phyloP scores from a whole-genome alignment of 1,284 basidiomycete species.

The Wolfiporia cocos region DNA sequence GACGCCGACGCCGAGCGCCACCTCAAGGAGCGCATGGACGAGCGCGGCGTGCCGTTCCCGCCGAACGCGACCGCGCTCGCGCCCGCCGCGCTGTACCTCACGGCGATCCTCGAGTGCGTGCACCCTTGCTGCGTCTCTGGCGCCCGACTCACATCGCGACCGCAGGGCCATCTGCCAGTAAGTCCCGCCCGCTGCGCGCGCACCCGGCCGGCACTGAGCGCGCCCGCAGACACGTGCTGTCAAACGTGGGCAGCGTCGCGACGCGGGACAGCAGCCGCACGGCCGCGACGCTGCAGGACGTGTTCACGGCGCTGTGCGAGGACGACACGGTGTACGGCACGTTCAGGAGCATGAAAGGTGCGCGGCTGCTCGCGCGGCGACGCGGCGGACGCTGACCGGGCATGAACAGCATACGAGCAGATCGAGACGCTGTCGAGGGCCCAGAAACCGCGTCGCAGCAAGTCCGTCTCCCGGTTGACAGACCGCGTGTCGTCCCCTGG shows the following conservation, averaged over 20 bases:
- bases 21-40: constrained; percentile 52
- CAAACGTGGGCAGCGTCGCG: constrained; percentile 77
- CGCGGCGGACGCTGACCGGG: neutral
- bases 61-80: constrained; percentile 60
- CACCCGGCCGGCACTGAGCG: neutral
- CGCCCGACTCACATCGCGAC: constrained; percentile 8
- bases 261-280: constrained; percentile 80
- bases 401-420: constrained; percentile 60
- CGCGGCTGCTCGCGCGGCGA: constrained; percentile 11
- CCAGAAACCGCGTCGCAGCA: constrained; percentile 56
- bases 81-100: constrained; percentile 83
- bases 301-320: constrained; percentile 84
- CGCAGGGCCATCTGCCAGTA: constrained; percentile 79
- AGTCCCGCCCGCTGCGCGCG: constrained; percentile 26
- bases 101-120: constrained; percentile 88
- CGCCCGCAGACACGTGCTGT: constrained; percentile 67
- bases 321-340: constrained; percentile 79
- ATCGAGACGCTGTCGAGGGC: constrained; percentile 63
- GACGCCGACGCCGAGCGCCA: constrained; percentile 57
- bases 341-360: constrained; percentile 86
- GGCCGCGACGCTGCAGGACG: constrained; percentile 69
- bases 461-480: constrained; percentile 50
- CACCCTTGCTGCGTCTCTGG: too few relatives aligned
- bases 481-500: constrained; percentile 14
- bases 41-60: constrained; percentile 33